A percentile compares a stretch with the other conserved stretches of the same genome.
Evolutionary conservation across 225 moss, liverwort and hornwort genomes (phyloP).

Genomic region (Pseudoscleropodium purum): DNA sequence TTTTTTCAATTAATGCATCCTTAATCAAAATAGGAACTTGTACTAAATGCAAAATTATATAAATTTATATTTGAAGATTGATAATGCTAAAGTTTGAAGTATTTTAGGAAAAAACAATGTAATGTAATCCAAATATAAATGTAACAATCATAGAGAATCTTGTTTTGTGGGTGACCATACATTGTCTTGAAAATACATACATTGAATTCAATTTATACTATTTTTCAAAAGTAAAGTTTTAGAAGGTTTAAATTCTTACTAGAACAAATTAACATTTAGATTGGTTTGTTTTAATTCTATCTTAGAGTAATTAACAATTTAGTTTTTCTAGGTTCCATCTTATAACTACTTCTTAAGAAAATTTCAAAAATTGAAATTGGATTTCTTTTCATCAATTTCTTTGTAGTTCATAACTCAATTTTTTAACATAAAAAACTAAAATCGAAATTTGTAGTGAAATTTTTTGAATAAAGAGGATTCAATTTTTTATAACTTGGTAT

Average conservation of each 20-base stretch:
- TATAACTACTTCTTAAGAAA: background rate
- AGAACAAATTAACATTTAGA: background rate
- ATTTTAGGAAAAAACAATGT: background rate
- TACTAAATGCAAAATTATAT: background rate
- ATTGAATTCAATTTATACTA: too few relatives aligned
- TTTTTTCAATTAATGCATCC: background rate
- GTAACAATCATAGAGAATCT: background rate
- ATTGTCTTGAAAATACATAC: background rate
- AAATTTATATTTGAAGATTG: background rate
- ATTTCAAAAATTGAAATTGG: too few relatives aligned
- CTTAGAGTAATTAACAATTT: background rate
- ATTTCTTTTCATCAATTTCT: background rate
- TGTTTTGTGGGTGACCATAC: background rate
- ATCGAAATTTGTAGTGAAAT: too few relatives aligned
- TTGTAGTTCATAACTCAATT: too few relatives aligned
- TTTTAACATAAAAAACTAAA: too few relatives aligned
- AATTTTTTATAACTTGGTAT: too few relatives aligned
- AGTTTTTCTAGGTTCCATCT: fast-evolving
- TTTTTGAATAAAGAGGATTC: too few relatives aligned
- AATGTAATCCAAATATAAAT: background rate
- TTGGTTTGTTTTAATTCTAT: too few relatives aligned
- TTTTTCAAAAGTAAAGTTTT: background rate
- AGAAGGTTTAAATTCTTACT: background rate
- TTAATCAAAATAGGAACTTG: background rate
- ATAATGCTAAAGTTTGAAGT: background rate